Base-by-base conservation (phyloP, 2,329 filamentous ascomycete genomes). In the Botrytis aclada region DNA sequence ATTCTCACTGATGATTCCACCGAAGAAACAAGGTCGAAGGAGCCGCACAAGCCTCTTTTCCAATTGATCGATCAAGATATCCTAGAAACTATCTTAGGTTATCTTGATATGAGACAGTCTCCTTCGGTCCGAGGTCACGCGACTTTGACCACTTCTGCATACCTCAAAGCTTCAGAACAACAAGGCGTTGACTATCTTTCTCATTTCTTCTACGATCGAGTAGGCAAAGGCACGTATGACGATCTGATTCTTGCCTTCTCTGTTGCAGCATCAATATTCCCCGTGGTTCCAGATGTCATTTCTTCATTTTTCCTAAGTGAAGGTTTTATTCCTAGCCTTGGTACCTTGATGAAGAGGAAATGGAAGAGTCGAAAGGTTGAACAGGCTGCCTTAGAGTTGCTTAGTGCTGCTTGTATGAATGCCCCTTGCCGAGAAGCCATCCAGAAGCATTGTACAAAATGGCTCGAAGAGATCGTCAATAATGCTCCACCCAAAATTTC, bases 231-330 rank as follows among this genome's bases (percentile, higher is more conserved):
- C 70, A 95, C 92, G 37, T 93, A 94, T 76, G 95, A 98, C 79
- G 93, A 97, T 82, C 89, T 97, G 77, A 93, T 97, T 71, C 86
- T 96, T 67, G 95, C 95, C 9, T 98, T 98, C 81, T 98, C 95
- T 70, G 94, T 95, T n/a, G 94, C 94, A 9, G 90, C 94, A 2
- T 89, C 91, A 34, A 89, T 97, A 14, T 99, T 99, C 80, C 95
- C 96, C 1, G 88, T 99, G 70, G 89, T 93, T 3, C 92, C 94
- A 4, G 88, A 91, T 72, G 87, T 93, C 61, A 93, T 91, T 2
- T 87, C 93, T 4, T 86, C 90, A 74, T 85, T 98, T 54, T 98
- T 99, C 81, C 87, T 98, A 72, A 94, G 90, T 51, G 93, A 97
- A 77, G 93, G 93, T 4, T 98, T 99, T 79, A 85, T 98, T 63